Conservation (phyloP, 176 grass and related monocot species). For the Eragrostis curvula region DNA sequence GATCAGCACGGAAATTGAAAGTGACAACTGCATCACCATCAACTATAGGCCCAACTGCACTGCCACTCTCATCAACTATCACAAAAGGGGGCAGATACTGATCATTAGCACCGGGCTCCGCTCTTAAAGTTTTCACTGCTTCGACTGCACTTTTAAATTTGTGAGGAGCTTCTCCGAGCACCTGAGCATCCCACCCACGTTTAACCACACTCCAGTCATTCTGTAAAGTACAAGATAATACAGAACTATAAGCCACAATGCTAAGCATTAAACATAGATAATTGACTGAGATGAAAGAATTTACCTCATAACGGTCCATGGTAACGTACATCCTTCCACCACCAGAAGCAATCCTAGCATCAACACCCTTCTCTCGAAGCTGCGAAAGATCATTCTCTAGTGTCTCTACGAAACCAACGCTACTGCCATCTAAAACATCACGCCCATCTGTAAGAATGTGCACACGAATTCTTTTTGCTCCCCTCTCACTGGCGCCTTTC, state of each 20-base stretch:
- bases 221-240: constrained; percentile 47
- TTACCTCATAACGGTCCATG: constrained; percentile 99
- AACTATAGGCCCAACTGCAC: constrained; percentile 83
- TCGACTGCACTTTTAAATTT: constrained; percentile 83
- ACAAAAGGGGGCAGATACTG: constrained; percentile 96
- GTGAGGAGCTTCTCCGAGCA: constrained; percentile 95
- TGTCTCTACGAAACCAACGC: constrained; percentile 90
- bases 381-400: constrained; percentile 82
- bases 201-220: constrained; percentile 98
- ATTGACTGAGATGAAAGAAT: background rate
- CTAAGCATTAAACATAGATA: background rate
- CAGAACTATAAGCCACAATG: constrained; percentile 1
- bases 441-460: constrained; percentile 97
- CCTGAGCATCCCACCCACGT: constrained; percentile 97
- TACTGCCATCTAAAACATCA: constrained; percentile 98
- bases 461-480: constrained; percentile 92
- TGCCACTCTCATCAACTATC: constrained; percentile 86
- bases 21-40: constrained; percentile 99
- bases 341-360: constrained; percentile 89
- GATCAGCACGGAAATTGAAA: constrained; percentile 94
- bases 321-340: constrained; percentile 98
- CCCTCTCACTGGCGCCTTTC: constrained; percentile 84
- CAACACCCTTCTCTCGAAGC: constrained; percentile 79
- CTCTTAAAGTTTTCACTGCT: constrained; percentile 91
- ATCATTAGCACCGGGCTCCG: constrained; percentile 68